A percentile compares a stretch with the other conserved stretches of the same genome.
These are phyloP conservation scores for Russula ochroleuca DNA, from an alignment of 768 basidiomycete genomes.

Conservation along the genomic window DNA sequence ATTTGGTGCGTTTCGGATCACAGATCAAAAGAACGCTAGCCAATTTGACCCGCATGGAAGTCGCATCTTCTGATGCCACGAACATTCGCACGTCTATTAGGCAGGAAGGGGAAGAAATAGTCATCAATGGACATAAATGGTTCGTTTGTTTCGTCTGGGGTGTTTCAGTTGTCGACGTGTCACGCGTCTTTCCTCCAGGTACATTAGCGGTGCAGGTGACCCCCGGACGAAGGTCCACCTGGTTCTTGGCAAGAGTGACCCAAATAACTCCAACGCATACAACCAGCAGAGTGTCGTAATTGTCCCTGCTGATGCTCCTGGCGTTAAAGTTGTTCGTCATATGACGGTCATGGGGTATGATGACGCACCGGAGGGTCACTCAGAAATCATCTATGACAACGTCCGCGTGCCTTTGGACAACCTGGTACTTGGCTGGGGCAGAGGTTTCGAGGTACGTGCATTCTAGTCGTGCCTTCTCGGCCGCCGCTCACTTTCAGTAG, in stretches of 20 bases:
- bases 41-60: slow-evolving; percentile 36
- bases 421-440: slow-evolving; percentile 87
- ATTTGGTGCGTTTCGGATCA: slow-evolving; percentile 50
- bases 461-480: background rate
- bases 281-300: slow-evolving; percentile 91
- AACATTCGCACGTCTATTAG: slow-evolving; percentile 88
- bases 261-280: slow-evolving; percentile 69
- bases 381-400: slow-evolving; percentile 90
- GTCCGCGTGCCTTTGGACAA: slow-evolving; percentile 84
- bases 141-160: slow-evolving; percentile 32
- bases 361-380: slow-evolving; percentile 95
- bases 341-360: slow-evolving; percentile 94
- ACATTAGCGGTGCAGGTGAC: slow-evolving; percentile 96
- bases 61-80: slow-evolving; percentile 93
- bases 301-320: slow-evolving; percentile 83
- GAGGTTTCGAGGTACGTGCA: slow-evolving; percentile 76
- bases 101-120: slow-evolving; percentile 80
- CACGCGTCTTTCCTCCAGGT: slow-evolving; percentile 47
- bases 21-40: slow-evolving; percentile 7
- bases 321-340: slow-evolving; percentile 85
- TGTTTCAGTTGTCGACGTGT: background rate
- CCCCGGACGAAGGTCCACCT: slow-evolving; percentile 86
- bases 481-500: slow-evolving; percentile 33
- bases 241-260: slow-evolving; percentile 93
- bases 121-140: slow-evolving; percentile 98